Evolutionary conservation across 2,329 filamentous ascomycete genomes (phyloP).

Genomic region (Fusarium algeriense): DNA sequence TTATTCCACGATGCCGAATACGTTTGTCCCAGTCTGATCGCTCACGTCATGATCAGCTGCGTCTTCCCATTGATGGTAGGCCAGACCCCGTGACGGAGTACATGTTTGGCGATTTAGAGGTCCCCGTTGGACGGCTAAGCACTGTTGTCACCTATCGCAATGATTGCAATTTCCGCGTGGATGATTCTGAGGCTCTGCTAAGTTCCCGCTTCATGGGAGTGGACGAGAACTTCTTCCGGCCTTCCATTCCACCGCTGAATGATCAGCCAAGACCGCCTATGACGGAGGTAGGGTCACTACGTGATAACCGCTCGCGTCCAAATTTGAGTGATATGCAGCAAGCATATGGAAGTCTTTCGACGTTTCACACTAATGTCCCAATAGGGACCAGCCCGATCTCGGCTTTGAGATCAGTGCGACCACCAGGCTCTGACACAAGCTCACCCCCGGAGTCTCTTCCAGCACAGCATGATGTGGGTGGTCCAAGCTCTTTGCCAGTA

Average conservation of each 20-base stretch:
- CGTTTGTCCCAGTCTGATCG: conserved; percentile 69
- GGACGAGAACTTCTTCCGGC: conserved; percentile 88
- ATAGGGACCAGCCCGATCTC: conserved; percentile 88
- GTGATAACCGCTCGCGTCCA: conserved; percentile 66
- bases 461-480: conserved; percentile 58
- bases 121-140: conserved; percentile 85
- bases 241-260: conserved; percentile 73
- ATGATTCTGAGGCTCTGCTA: conserved; percentile 89
- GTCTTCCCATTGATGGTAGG: conserved; percentile 54
- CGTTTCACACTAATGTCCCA: conserved; percentile 84
- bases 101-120: conserved; percentile 85
- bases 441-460: conserved; percentile 68
- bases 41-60: conserved; percentile 74
- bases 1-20: conserved; percentile 86
- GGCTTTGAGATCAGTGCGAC: conserved; percentile 77
- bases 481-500: conserved; percentile 68
- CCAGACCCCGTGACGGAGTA: conserved; percentile 73
- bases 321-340: conserved; percentile 74
- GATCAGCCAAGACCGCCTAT: conserved; percentile 53
- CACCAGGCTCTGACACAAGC: conserved; percentile 71
- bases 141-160: conserved; percentile 87
- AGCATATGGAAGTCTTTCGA: conserved; percentile 90
- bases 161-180: conserved; percentile 90
- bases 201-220: conserved; percentile 94
- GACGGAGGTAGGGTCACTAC: conserved; percentile 79